phyloP scores from a whole-genome alignment of 2,329 filamentous ascomycete species.

The Emergomyces orientalis region DNA sequence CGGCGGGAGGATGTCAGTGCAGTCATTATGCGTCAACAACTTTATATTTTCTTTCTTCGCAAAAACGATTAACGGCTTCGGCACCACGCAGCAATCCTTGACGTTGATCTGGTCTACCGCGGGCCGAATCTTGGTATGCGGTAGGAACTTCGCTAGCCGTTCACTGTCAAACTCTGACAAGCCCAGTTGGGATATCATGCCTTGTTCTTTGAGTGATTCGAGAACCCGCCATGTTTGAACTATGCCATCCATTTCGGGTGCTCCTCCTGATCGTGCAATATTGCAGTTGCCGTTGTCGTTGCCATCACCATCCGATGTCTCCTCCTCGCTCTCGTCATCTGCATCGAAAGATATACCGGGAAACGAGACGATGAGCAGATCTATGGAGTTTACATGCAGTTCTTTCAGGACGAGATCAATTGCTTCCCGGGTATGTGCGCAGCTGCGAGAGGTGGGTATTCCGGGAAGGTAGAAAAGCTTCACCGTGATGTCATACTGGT shows the following conservation, averaged over 20 bases:
- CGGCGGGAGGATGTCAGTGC: conserved; percentile 77
- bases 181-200: conserved; percentile 65
- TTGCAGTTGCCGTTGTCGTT: background rate
- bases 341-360: conserved; percentile 90
- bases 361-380: conserved; percentile 87
- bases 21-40: conserved; percentile 87
- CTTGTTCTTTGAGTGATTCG: conserved; percentile 62
- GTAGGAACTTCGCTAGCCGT: conserved; percentile 68
- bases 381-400: conserved; percentile 63
- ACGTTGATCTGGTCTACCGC: conserved; percentile 93
- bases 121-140: conserved; percentile 60
- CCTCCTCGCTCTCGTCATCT: conserved; percentile 54
- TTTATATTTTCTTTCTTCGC: conserved; percentile 80
- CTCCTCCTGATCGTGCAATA: conserved; percentile 35
- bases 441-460: conserved; percentile 55
- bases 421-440: conserved; percentile 65
- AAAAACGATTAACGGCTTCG: conserved; percentile 71
- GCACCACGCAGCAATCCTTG: conserved; percentile 90
- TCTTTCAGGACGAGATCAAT: conserved; percentile 72
- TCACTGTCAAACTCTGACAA: conserved; percentile 86
- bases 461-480: conserved; percentile 88
- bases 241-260: conserved; percentile 44
- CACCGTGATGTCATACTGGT: conserved; percentile 86
- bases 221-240: conserved; percentile 61
- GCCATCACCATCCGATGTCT: conserved; percentile 25